Evolutionary conservation across 177 flowering plant genomes (phyloP).

Genomic region (Tripterygium wilfordii): DNA sequence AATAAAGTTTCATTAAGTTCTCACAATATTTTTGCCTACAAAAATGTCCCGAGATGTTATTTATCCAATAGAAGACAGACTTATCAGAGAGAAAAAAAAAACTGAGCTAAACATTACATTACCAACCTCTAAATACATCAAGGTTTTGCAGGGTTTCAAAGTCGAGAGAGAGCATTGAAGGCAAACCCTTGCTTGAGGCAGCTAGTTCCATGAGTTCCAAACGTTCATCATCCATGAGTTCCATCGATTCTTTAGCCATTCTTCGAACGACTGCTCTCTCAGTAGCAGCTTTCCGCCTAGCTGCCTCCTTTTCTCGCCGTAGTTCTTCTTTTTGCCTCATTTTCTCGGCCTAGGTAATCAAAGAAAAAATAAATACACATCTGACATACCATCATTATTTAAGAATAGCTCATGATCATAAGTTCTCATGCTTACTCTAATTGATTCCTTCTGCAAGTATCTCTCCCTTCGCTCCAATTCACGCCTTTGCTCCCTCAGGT

Average conservation of each 20-base stretch:
- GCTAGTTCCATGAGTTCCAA: conserved; percentile 95
- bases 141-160: conserved; percentile 70
- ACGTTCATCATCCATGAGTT: conserved; percentile 88
- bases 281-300: conserved; percentile 78
- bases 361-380: conserved; percentile 1
- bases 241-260: conserved; percentile 89
- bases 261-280: conserved; percentile 85
- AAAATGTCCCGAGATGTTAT: too few species aligned
- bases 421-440: conserved; percentile 47
- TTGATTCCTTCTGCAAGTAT: conserved; percentile 65
- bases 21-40: too few species aligned
- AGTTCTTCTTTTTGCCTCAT: conserved; percentile 81
- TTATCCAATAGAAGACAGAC: too few species aligned
- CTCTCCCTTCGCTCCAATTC: conserved; percentile 82
- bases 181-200: conserved; percentile 58
- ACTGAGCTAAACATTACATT: too few species aligned
- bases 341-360: conserved; percentile 64
- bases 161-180: conserved; percentile 68
- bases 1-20: too few species aligned
- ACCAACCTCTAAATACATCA: conserved; percentile 64
- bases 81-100: too few species aligned
- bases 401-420: neutral
- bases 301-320: conserved; percentile 80
- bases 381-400: neutral
- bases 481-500: conserved; percentile 77